Evolutionary conservation across 1,284 basidiomycete genomes (phyloP), one percentile per base, ranked within the genome.

Genomic region (Pholiota adiposa): DNA sequence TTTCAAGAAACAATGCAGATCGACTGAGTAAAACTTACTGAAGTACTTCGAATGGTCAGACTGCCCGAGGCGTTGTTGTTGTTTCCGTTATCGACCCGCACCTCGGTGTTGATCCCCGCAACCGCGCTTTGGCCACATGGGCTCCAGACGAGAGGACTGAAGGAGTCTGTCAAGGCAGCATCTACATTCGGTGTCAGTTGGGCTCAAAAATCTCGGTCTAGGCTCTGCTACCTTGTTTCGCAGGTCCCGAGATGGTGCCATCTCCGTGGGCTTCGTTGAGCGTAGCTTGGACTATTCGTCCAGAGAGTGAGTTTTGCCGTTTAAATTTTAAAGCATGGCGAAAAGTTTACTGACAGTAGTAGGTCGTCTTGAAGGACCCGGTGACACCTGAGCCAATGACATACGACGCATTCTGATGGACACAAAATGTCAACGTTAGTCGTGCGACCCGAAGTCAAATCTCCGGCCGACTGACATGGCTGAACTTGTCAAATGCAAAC

Each of bases 401-500:
- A 56, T 67, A 67, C 23, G 60, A 51, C 27, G 62, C 62, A 49
- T 58, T 61, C 63, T 65, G 36, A 38, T 38, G 12, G 36, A 38
- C 36, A 38, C 36, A n/a, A 38, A 38, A 38, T 38, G 36, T 38
- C 36, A 38, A 38, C 7, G 36, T 38, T n/a, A 33, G 12, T 33
- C n/a, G 29, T 31, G 29, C 29, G 36, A 38, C 36, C n/a, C n/a
- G n/a, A n/a, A 4, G 14, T 38, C 36, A 38, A 56, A 25, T 41
- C 6, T n/a, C 21, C n/a, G 18, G n/a, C 21, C 9, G 12, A 60
- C 64, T 59, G 25, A 63, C 58, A 48, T 63, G 56, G 41, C 38
- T 58, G 34, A 63, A 65, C 38, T 63, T 41, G 50, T 65, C 61
- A 46, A 67, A 65, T 12, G 60, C 65, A 41, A 67, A 67, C 44